A percentile compares a stretch with the other conserved stretches of the same genome.
These are phyloP conservation scores for Phytomonas francai DNA, from an alignment of 208 protist species.

Conservation along the genomic window DNA sequence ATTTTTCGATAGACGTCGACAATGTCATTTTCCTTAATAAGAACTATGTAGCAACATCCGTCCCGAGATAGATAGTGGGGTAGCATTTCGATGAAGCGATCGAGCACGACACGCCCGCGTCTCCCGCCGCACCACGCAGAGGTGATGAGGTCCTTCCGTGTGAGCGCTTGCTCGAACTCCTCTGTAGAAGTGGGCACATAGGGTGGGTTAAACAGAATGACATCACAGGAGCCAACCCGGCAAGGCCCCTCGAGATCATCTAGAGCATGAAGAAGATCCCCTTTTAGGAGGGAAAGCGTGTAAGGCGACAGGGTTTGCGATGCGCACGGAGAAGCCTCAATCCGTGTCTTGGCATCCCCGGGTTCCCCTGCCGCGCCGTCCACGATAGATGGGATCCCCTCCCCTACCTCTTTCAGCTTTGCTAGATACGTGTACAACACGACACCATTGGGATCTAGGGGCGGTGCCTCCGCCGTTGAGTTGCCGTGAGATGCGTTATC, in stretches of 20 bases:
- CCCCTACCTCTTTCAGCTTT: not conserved
- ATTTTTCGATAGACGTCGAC: slow-evolving; percentile 36
- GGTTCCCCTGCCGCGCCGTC: not conserved
- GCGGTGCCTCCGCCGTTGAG: not conserved
- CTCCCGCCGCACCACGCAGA: slow-evolving; percentile 83
- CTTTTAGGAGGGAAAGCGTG: slow-evolving; percentile 12
- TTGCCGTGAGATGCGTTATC: not conserved
- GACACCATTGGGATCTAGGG: not conserved
- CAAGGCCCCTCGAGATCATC: not conserved
- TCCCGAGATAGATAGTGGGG: slow-evolving; percentile 29
- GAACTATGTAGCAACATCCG: slow-evolving; percentile 64
- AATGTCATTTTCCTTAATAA: slow-evolving; percentile 77
- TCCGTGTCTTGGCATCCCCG: not conserved
- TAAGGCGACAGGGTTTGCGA: not conserved
- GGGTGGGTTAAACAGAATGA: slow-evolving; percentile 84
- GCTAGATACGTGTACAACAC: not conserved
- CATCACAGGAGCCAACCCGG: slow-evolving; percentile 19
- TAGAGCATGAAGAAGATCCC: slow-evolving; percentile 17
- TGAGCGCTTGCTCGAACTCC: slow-evolving; percentile 55
- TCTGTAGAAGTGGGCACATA: slow-evolving; percentile 82
- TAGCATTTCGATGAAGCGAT: slow-evolving; percentile 63
- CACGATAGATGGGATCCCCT: not conserved
- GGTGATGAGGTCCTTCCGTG: slow-evolving; percentile 23
- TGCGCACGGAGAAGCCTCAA: not conserved
- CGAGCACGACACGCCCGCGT: slow-evolving; percentile 69